Conservation (phyloP, 2,329 filamentous ascomycete genomes). For the Monosporascus sp. region DNA sequence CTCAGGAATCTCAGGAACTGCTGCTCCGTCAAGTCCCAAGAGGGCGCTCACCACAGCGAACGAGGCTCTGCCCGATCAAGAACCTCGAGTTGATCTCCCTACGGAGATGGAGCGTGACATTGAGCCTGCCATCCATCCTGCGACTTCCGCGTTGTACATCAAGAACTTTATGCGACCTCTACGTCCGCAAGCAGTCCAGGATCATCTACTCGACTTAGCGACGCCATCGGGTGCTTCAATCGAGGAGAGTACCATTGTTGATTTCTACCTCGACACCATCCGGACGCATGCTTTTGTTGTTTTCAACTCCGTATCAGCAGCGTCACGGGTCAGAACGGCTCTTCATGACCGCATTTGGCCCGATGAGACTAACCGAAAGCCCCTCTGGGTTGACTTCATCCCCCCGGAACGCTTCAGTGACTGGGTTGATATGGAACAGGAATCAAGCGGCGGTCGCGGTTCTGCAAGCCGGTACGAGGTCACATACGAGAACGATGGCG, state of each 20-base stretch:
- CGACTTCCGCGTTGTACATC: slow-evolving; percentile 79
- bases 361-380: slow-evolving; percentile 76
- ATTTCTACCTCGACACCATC: slow-evolving; percentile 78
- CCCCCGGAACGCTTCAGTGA: slow-evolving; percentile 65
- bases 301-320: slow-evolving; percentile 64
- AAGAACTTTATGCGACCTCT: slow-evolving; percentile 86
- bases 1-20: background rate
- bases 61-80: slow-evolving; percentile 15
- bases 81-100: slow-evolving; percentile 10
- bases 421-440: slow-evolving; percentile 70
- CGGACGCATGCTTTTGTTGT: slow-evolving; percentile 81
- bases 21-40: slow-evolving; percentile 3
- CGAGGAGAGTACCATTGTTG: slow-evolving; percentile 52
- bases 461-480: slow-evolving; percentile 63
- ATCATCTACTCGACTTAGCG: slow-evolving; percentile 66
- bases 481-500: slow-evolving; percentile 55
- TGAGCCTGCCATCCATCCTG: slow-evolving; percentile 60
- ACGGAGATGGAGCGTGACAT: slow-evolving; percentile 29
- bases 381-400: slow-evolving; percentile 85
- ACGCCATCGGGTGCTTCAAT: slow-evolving; percentile 47
- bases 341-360: slow-evolving; percentile 83
- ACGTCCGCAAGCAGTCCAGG: slow-evolving; percentile 59
- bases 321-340: slow-evolving; percentile 67
- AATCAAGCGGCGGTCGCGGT: slow-evolving; percentile 36
- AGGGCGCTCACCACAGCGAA: slow-evolving; percentile 8